Evolutionary conservation across 495 filamentous ascomycete genomes (phyloP).

Genomic region (Penicillium antarcticum): DNA sequence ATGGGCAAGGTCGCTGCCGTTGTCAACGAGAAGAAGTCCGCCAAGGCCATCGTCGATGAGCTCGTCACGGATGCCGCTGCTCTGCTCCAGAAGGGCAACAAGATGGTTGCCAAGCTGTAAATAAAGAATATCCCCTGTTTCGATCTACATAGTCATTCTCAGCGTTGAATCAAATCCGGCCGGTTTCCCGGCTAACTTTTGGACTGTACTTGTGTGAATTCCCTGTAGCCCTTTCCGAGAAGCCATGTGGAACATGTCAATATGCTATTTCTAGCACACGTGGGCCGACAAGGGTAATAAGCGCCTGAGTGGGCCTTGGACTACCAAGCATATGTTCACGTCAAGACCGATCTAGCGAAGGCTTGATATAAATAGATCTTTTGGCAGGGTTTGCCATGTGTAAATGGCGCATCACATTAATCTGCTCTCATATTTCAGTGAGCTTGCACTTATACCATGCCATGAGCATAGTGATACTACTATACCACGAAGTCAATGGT

Average conservation of each 20-base stretch:
- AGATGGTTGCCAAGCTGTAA: constrained; percentile 67
- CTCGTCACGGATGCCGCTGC: constrained; percentile 79
- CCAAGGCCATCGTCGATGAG: constrained; percentile 93
- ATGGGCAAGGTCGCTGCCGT: constrained; percentile 98
- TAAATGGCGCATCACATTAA: too few relatives aligned
- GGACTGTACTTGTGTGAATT: background rate
- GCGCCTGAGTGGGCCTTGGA: background rate
- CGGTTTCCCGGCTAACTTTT: background rate
- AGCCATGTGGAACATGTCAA: too few relatives aligned
- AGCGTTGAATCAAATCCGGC: constrained; percentile 4
- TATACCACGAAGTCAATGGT: too few relatives aligned
- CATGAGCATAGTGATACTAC: too few relatives aligned
- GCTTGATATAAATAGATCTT: too few relatives aligned
- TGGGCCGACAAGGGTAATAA: background rate
- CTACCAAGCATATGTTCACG: too few relatives aligned
- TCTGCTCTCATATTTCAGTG: too few relatives aligned
- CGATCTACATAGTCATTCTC: constrained; percentile 1
- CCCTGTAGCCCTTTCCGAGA: too few relatives aligned
- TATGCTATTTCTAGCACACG: background rate
- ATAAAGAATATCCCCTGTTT: constrained; percentile 14
- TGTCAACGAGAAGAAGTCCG: constrained; percentile 86
- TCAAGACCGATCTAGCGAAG: too few relatives aligned
- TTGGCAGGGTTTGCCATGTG: too few relatives aligned
- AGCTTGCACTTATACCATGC: too few relatives aligned
- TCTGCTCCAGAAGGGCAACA: constrained; percentile 61